A percentile compares a stretch with the other conserved stretches of the same genome.
phyloP scores from a whole-genome alignment of 805 yeast genomes.

The Candida hispaniensis region DNA sequence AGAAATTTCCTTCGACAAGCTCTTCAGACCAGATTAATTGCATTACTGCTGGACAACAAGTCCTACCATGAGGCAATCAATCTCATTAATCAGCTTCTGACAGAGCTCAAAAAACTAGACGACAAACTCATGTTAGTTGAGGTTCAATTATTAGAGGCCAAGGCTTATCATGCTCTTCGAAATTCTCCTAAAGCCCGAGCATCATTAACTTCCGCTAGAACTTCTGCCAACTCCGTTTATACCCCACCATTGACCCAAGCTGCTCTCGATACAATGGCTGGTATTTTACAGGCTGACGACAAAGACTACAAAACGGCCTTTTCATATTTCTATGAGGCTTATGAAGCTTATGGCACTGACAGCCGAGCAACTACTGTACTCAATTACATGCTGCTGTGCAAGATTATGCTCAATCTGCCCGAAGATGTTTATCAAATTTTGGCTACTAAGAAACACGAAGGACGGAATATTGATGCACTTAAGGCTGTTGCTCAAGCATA shows the following conservation, averaged over 20 bases:
- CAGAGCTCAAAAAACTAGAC: conserved; percentile 85
- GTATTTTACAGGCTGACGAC: conserved; percentile 92
- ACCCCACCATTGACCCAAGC: conserved; percentile 93
- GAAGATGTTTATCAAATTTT: conserved; percentile 78
- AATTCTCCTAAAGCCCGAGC: conserved; percentile 88
- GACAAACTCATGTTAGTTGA: conserved; percentile 93
- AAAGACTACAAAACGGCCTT: conserved; percentile 93
- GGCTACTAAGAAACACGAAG: conserved; percentile 58
- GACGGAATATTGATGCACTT: conserved; percentile 90
- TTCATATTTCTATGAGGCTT: conserved; percentile 89
- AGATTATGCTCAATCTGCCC: conserved; percentile 80
- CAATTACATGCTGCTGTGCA: conserved; percentile 85
- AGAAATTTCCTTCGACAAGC: conserved; percentile 84
- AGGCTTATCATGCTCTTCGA: conserved; percentile 82
- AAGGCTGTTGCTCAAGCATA: conserved; percentile 85
- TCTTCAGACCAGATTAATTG: conserved; percentile 71
- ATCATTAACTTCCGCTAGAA: conserved; percentile 86
- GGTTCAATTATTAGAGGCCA: conserved; percentile 83
- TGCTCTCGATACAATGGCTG: conserved; percentile 88
- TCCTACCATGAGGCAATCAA: conserved; percentile 59
- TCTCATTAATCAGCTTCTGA: conserved; percentile 58
- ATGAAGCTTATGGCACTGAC: conserved; percentile 70
- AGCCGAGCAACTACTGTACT: conserved; percentile 57
- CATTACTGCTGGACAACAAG: conserved; percentile 56
- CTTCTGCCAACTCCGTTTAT: conserved; percentile 94